These are phyloP conservation scores for Nothomitra cinnamomea DNA, from an alignment of 2,329 filamentous ascomycete genomes.

Conservation along the genomic window DNA sequence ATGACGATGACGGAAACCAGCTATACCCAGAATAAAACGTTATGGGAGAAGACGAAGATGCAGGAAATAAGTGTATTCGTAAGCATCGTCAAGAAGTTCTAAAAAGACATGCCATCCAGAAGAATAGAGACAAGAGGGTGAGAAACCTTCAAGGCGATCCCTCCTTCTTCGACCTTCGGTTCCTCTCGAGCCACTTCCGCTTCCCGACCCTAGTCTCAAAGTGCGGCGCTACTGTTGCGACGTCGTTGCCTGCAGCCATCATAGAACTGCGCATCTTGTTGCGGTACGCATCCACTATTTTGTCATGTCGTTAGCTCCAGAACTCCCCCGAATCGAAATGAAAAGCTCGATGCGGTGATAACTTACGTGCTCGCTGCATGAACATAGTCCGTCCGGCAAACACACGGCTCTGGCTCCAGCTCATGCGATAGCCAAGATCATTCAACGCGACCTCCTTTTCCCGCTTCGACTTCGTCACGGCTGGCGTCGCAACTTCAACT, in stretches of 20 bases:
- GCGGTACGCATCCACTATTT: slow-evolving; percentile 75
- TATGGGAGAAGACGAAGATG: neutral
- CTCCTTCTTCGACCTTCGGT: neutral
- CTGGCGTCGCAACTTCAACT: slow-evolving; percentile 37
- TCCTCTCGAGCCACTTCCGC: slow-evolving; percentile 17
- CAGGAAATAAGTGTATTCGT: neutral
- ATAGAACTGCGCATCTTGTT: slow-evolving; percentile 79
- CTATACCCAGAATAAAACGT: no score
- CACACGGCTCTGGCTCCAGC: slow-evolving; percentile 85
- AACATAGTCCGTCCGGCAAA: slow-evolving; percentile 79
- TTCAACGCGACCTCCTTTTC: slow-evolving; percentile 81
- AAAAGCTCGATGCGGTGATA: slow-evolving; percentile 8
- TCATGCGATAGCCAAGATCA: slow-evolving; percentile 86
- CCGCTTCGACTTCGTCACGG: slow-evolving; percentile 50
- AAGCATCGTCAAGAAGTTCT: neutral
- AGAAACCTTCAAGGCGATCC: neutral
- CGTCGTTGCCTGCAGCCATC: slow-evolving; percentile 60
- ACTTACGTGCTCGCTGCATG: slow-evolving; percentile 79
- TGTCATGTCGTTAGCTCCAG: no score
- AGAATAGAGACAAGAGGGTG: neutral
- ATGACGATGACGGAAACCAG: no score
- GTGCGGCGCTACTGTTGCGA: slow-evolving; percentile 47
- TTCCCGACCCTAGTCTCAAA: slow-evolving; percentile 83
- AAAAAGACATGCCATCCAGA: neutral
- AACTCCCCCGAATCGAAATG: slow-evolving; percentile 2